phyloP scores from a whole-genome alignment of 106 monocot genomes.

The Dendrobium catenatum region DNA sequence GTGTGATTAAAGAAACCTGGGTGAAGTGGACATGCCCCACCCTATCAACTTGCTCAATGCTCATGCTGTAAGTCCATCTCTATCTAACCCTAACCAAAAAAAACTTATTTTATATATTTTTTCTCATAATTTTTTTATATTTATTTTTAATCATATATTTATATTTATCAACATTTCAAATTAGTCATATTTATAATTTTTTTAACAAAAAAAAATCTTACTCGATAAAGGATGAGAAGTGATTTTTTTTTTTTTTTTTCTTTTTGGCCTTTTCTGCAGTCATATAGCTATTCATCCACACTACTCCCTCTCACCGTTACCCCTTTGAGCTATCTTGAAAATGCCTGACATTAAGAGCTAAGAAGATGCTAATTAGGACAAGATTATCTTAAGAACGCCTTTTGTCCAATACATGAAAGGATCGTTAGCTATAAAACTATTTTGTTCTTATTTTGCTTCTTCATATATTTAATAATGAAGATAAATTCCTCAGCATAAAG shows the following conservation, averaged over 20 bases:
- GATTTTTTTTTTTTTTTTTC: slow-evolving; percentile 8
- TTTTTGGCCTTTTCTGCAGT: not conserved
- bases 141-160: too few relatives aligned
- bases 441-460: not conserved
- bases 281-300: not conserved
- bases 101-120: too few relatives aligned
- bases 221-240: slow-evolving; percentile 21
- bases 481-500: not conserved
- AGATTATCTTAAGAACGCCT: not conserved
- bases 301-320: not conserved
- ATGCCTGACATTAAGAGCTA: not conserved
- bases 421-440: not conserved
- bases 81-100: not conserved
- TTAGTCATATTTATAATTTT: not conserved
- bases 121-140: too few relatives aligned
- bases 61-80: slow-evolving; percentile 4
- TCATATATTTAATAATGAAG: not conserved
- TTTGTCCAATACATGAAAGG: not conserved
- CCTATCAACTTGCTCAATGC: too few relatives aligned
- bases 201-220: too few relatives aligned
- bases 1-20: slow-evolving; percentile 42
- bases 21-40: slow-evolving; percentile 13
- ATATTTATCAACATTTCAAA: too few relatives aligned
- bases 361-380: too few relatives aligned
- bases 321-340: not conserved